These are phyloP conservation scores for Neurospora terricola DNA, from an alignment of 495 filamentous ascomycete genomes.

Conservation along the genomic window DNA sequence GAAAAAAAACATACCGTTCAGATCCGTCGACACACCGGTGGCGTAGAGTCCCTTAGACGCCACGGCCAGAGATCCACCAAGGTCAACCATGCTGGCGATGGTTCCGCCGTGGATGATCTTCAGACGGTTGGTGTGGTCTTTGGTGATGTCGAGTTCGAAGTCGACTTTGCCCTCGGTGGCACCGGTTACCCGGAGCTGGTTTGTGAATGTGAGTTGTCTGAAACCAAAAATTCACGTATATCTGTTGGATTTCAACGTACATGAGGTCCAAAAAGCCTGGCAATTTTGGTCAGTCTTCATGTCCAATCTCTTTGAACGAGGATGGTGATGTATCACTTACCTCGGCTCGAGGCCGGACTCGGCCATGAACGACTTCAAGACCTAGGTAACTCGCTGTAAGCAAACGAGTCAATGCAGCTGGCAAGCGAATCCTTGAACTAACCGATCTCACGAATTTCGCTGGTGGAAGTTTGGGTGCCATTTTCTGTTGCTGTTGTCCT, in stretches of 20 bases:
- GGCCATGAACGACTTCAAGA: constrained; percentile 71
- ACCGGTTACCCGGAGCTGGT: constrained; percentile 63
- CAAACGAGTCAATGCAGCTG: not conserved
- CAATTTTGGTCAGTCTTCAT: not conserved
- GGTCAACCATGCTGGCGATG: constrained; percentile 90
- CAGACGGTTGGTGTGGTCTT: constrained; percentile 87
- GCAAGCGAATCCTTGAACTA: constrained; percentile 1
- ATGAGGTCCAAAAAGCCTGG: constrained; percentile 33
- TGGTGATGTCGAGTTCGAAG: constrained; percentile 77
- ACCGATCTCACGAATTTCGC: constrained; percentile 32
- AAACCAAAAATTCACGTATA: no score
- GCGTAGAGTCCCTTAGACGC: constrained; percentile 80
- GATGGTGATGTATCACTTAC: constrained; percentile 37
- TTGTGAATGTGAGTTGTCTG: not conserved
- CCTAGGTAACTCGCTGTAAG: constrained; percentile 37
- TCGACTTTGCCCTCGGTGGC: constrained; percentile 71
- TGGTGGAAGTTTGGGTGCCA: constrained; percentile 25
- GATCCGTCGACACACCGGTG: constrained; percentile 87
- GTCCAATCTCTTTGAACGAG: not conserved
- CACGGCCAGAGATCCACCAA: constrained; percentile 87
- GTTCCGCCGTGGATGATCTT: constrained; percentile 90
- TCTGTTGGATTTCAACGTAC: no score
- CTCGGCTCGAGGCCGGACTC: constrained; percentile 81
- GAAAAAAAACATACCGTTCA: constrained; percentile 54
- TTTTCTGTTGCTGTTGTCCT: constrained; percentile 3